Evolutionary conservation across 345 rosid genomes (phyloP).

Genomic region (Eucalyptus regnans): DNA sequence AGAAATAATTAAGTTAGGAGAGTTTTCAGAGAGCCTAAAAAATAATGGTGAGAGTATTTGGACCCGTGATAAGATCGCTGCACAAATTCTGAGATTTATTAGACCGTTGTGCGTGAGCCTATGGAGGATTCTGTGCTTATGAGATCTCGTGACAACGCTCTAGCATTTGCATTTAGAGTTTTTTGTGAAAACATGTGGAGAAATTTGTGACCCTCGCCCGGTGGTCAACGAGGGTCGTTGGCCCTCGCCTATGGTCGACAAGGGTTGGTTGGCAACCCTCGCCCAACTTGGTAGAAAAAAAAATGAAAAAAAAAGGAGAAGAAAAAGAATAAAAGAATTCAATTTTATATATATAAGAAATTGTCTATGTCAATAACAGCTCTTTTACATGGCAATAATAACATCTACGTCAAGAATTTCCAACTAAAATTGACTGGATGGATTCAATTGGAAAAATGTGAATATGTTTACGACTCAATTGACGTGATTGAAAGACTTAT

Average conservation of each 20-base stretch:
- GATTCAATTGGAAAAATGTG: no score
- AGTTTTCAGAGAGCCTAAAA: neutral
- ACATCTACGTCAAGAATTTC: no score
- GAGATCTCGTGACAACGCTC: neutral
- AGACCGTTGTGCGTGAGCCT: neutral
- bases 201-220: neutral
- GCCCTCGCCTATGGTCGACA: no score
- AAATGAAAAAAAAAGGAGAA: no score
- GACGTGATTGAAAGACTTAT: fast-evolving
- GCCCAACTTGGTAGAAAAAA: no score
- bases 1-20: neutral
- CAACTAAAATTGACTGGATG: no score
- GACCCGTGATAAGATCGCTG: neutral
- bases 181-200: neutral
- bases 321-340: no score
- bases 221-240: fast-evolving
- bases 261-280: no score
- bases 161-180: neutral
- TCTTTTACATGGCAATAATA: no score
- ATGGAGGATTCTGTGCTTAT: neutral
- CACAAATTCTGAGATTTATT: neutral
- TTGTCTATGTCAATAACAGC: no score
- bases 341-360: no score
- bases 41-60: neutral
- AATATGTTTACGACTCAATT: no score